These are phyloP conservation scores for Luvunga scandens DNA, from an alignment of 345 rosid genomes.

Conservation along the genomic window DNA sequence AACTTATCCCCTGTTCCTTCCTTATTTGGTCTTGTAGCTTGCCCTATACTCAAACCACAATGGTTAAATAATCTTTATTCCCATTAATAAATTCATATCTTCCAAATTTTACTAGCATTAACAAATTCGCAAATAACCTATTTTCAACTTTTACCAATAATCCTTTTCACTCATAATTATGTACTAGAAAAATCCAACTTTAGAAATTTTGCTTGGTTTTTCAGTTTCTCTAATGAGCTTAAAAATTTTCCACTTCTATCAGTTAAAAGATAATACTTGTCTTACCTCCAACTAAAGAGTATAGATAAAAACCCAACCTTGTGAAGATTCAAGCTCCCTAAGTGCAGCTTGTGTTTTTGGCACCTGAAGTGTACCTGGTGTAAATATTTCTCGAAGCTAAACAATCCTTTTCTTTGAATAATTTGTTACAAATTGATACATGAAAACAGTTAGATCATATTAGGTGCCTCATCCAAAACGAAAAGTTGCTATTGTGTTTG, in stretches of 20 bases:
- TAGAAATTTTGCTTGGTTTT: not conserved
- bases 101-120: not conserved
- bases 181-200: not conserved
- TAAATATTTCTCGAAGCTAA: slow-evolving; percentile 78
- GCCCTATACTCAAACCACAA: not conserved
- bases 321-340: slow-evolving; percentile 94
- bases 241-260: not conserved
- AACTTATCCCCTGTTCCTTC: not conserved
- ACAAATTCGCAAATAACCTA: not conserved
- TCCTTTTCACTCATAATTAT: not conserved
- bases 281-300: not conserved
- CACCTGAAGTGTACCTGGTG: slow-evolving; percentile 59
- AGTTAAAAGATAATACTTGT: not conserved
- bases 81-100: not conserved
- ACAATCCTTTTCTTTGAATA: slow-evolving; percentile 68
- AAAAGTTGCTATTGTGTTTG: not conserved
- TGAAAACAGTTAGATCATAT: not conserved
- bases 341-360: slow-evolving; percentile 64
- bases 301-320: slow-evolving; percentile 46
- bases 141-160: not conserved
- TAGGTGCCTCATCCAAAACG: slow-evolving; percentile 1
- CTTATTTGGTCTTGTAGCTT: not conserved
- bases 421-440: slow-evolving; percentile 66
- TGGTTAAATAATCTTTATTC: not conserved
- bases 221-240: not conserved